These are phyloP conservation scores for Gillenia trifoliata DNA, from an alignment of 306 rosid species.

Conservation along the genomic window DNA sequence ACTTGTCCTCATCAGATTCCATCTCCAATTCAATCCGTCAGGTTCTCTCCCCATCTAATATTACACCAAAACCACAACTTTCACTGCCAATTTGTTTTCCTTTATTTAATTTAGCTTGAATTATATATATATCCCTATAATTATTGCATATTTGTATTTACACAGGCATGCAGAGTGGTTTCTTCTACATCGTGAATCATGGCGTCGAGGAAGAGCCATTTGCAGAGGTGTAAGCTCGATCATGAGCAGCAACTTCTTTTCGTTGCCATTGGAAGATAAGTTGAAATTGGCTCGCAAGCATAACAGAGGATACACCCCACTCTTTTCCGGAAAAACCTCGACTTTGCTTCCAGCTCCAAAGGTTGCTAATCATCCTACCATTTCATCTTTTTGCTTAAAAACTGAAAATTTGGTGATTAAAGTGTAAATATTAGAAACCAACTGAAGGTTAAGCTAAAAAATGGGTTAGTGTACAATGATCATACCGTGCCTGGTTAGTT, in stretches of 20 bases:
- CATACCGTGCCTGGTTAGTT: no score
- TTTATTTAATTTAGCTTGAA: no score
- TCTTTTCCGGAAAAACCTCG: slow-evolving; percentile 49
- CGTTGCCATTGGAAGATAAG: slow-evolving; percentile 54
- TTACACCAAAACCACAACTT: not conserved
- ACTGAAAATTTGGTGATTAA: no score
- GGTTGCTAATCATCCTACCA: slow-evolving; percentile 28
- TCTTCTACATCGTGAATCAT: slow-evolving; percentile 81
- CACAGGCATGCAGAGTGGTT: slow-evolving; percentile 78
- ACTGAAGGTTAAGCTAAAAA: no score
- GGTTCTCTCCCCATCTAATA: slow-evolving; percentile 19
- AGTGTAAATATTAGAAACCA: no score
- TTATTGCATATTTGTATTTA: not conserved
- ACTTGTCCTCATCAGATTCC: slow-evolving; percentile 59
- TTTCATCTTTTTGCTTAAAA: not conserved
- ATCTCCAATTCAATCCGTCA: slow-evolving; percentile 49
- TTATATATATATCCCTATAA: not conserved
- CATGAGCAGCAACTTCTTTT: slow-evolving; percentile 56
- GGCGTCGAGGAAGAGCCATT: slow-evolving; percentile 54
- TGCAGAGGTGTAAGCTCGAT: slow-evolving; percentile 30
- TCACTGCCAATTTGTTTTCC: not conserved
- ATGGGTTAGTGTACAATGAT: no score
- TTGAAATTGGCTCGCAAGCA: slow-evolving; percentile 48
- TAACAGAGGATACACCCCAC: slow-evolving; percentile 69
- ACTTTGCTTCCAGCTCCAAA: slow-evolving; percentile 43